Conservation (phyloP, 2,329 filamentous ascomycete species). For the Pseudogymnoascus sp. region DNA sequence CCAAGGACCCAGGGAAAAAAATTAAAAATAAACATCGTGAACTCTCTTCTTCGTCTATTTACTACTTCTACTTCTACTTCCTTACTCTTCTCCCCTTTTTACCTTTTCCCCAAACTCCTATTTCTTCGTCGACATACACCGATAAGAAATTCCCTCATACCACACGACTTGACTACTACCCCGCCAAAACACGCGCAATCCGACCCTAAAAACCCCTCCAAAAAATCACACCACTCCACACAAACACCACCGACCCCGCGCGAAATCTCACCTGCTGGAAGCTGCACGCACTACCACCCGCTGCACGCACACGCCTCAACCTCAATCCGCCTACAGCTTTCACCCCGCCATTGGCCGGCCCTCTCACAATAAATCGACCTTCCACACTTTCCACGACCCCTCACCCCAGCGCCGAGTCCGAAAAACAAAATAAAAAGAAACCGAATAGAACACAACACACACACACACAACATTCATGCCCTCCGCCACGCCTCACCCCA, state of each 20-base stretch:
- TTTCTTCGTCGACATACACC: neutral
- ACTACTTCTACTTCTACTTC: neutral
- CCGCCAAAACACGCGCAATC: neutral
- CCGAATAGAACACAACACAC: no score
- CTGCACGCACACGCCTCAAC: neutral
- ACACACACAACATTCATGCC: neutral
- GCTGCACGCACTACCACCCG: neutral
- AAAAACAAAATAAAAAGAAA: neutral
- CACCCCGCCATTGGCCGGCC: neutral
- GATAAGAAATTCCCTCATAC: neutral
- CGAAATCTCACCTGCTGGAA: neutral
- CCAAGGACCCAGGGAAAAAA: neutral
- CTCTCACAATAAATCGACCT: neutral
- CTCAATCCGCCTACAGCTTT: neutral
- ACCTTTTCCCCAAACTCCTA: neutral
- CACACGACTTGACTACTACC: neutral
- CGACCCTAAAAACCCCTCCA: neutral
- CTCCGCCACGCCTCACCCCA: neutral
- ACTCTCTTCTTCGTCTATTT: neutral
- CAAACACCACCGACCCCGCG: neutral
- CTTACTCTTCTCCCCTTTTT: neutral
- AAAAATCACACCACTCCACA: neutral
- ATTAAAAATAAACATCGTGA: neutral
- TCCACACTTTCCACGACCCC: neutral
- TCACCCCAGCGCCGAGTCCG: neutral